Conservation (phyloP, 1,139 yeast genomes). For the Suhomyces bribrorum region DNA sequence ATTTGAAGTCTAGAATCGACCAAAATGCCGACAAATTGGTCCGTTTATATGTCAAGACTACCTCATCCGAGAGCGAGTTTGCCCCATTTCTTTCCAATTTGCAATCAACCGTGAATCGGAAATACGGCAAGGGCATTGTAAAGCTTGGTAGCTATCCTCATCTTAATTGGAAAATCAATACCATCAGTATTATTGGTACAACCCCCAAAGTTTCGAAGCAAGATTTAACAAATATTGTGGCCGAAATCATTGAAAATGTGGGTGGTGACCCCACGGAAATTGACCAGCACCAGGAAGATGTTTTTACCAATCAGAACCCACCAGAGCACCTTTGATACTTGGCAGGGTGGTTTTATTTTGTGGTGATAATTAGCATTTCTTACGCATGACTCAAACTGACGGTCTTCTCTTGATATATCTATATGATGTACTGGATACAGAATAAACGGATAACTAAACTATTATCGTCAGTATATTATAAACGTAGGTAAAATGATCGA, state of each 20-base stretch:
- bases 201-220: conserved; percentile 24
- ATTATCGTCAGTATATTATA: too few relatives aligned
- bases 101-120: conserved; percentile 47
- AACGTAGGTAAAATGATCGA: too few relatives aligned
- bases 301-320: conserved; percentile 13
- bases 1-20: conserved; percentile 28
- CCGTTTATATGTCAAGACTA: conserved; percentile 65
- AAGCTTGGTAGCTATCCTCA: conserved; percentile 89
- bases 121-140: conserved; percentile 39
- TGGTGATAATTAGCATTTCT: too few relatives aligned
- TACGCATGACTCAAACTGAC: too few relatives aligned
- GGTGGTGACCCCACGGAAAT: conserved; percentile 55
- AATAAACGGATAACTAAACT: not conserved
- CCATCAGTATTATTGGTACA: conserved; percentile 70
- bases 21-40: conserved; percentile 27
- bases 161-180: conserved; percentile 58
- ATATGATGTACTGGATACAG: conserved; percentile 6
- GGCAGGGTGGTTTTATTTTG: not conserved
- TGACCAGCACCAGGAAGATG: conserved; percentile 54
- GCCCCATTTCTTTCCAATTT: conserved; percentile 61
- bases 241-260: conserved; percentile 44
- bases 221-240: conserved; percentile 47
- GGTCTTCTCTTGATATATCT: not conserved
- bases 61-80: conserved; percentile 60
- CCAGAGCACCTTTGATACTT: not conserved